Conservation (phyloP, 441 rosid species). For the Lagerstroemia fauriei region DNA sequence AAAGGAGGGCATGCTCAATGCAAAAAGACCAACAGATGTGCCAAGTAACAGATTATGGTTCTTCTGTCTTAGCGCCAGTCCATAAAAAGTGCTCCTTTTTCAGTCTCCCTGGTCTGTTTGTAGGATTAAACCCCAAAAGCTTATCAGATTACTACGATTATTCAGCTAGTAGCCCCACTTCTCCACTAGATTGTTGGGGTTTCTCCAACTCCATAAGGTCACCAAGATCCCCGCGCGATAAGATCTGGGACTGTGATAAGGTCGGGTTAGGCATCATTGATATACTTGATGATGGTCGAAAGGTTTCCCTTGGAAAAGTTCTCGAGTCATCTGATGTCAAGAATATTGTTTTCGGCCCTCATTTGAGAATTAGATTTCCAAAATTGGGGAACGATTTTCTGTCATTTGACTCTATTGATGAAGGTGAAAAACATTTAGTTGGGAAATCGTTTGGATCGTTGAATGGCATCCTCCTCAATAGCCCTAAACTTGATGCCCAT, state of each 20-base stretch:
- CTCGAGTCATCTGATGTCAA: conserved; percentile 16
- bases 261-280: conserved; percentile 27
- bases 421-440: background rate
- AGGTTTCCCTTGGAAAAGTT: background rate
- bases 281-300: conserved; percentile 1
- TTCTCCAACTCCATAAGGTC: conserved; percentile 15
- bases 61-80: background rate
- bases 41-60: background rate
- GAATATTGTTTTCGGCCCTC: conserved; percentile 12
- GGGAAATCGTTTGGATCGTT: background rate
- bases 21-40: conserved; percentile 10
- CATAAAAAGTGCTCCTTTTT: conserved; percentile 13
- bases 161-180: conserved; percentile 26
- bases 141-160: conserved; percentile 7
- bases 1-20: background rate
- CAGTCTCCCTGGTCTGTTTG: conserved; percentile 21
- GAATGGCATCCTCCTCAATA: conserved; percentile 30
- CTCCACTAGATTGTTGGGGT: conserved; percentile 24
- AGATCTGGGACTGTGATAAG: conserved; percentile 19
- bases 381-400: background rate
- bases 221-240: conserved; percentile 16
- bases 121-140: conserved; percentile 16
- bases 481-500: conserved; percentile 35
- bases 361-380: conserved; percentile 2
- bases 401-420: conserved; percentile 13